phyloP scores from a whole-genome alignment of 371 early-diverging fungal genomes.

The Syncephalastrum contaminatum region DNA sequence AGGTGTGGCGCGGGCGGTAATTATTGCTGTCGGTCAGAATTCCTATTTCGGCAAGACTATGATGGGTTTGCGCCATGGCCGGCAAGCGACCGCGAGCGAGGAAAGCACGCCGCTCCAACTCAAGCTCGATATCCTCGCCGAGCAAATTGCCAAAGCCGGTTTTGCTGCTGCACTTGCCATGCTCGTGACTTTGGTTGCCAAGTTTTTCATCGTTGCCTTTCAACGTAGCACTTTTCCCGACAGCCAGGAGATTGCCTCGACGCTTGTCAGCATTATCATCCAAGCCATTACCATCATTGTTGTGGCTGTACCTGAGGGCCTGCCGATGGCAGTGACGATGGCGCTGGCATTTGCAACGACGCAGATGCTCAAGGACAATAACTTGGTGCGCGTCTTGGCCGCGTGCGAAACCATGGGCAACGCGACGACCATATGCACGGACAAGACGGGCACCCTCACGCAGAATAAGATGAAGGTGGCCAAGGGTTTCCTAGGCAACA shows the following conservation, averaged over 20 bases:
- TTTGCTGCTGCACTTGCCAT: conserved; percentile 76
- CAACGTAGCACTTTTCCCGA: conserved; percentile 55
- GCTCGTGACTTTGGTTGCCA: conserved; percentile 75
- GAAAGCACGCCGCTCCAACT: conserved; percentile 92
- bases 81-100: conserved; percentile 30
- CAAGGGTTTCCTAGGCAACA: conserved; percentile 56
- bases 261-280: conserved; percentile 74
- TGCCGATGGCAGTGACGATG: conserved; percentile 97
- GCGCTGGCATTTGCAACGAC: conserved; percentile 92
- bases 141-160: conserved; percentile 91
- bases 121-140: conserved; percentile 85
- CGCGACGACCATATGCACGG: conserved; percentile 95
- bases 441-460: conserved; percentile 97
- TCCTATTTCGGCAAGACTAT: conserved; percentile 83
- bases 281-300: conserved; percentile 91
- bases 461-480: conserved; percentile 96
- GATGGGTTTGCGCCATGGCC: conserved; percentile 82
- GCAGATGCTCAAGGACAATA: conserved; percentile 91
- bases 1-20: conserved; percentile 83
- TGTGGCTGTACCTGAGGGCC: conserved; percentile 96
- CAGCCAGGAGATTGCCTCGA: conserved; percentile 58
- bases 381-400: conserved; percentile 90
- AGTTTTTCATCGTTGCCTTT: conserved; percentile 72
- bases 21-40: conserved; percentile 82
- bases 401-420: conserved; percentile 98